A percentile compares a stretch with the other conserved stretches of the same genome.
Conservation (phyloP, 1,284 basidiomycete genomes). For the Exobasidium rhododendri region DNA sequence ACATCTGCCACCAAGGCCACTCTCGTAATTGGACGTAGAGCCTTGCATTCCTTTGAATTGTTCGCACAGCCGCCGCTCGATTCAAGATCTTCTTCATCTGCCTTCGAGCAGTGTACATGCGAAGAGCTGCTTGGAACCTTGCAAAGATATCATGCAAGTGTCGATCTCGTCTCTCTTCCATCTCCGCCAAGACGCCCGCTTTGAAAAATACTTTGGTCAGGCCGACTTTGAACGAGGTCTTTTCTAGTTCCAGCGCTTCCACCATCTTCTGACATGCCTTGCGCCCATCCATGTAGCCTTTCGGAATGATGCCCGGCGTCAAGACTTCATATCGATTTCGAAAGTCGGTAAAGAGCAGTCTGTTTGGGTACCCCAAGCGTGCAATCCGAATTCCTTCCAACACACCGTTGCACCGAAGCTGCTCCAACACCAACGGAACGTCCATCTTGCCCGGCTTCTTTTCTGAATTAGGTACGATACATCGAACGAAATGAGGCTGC, state of each 20-base stretch:
- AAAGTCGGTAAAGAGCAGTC: constrained; percentile 94
- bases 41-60: constrained; percentile 88
- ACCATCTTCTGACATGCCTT: constrained; percentile 94
- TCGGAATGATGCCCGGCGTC: constrained; percentile 84
- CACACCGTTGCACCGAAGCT: constrained; percentile 97
- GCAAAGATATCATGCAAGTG: constrained; percentile 86
- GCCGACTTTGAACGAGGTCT: constrained; percentile 81
- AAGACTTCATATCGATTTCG: constrained; percentile 94
- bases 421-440: constrained; percentile 90
- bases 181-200: constrained; percentile 93
- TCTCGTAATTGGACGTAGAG: constrained; percentile 77
- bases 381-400: constrained; percentile 98
- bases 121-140: constrained; percentile 76
- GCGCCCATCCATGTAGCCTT: constrained; percentile 94
- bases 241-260: constrained; percentile 80
- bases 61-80: constrained; percentile 82
- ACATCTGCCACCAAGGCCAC: constrained; percentile 99
- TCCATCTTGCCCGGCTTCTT: constrained; percentile 92
- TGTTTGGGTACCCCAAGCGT: constrained; percentile 92
- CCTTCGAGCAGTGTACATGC: constrained; percentile 80
- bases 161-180: constrained; percentile 87
- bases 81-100: constrained; percentile 95
- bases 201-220: constrained; percentile 99
- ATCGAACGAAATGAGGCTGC: constrained; percentile 96
- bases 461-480: constrained; percentile 90